phyloP scores from a whole-genome alignment of 2,329 filamentous ascomycete genomes.

The Beauveria rudraprayagi region DNA sequence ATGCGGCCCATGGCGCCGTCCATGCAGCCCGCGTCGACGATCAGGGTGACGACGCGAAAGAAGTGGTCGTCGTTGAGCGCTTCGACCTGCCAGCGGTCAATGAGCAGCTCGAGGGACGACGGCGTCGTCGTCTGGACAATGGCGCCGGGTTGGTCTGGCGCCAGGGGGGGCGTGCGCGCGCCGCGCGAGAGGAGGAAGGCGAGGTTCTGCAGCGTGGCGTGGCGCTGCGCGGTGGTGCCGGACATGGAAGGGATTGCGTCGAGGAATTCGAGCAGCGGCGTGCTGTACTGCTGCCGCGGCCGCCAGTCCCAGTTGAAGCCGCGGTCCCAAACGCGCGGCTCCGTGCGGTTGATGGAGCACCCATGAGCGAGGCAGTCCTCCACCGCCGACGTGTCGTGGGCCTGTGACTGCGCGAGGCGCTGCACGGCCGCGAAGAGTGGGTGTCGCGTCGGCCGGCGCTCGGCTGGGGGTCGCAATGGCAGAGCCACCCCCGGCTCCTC shows the following conservation, averaged over 20 bases:
- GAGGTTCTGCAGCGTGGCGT: not conserved
- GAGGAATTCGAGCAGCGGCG: constrained; percentile 3
- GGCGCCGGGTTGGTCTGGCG: not conserved
- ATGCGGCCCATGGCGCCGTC: constrained; percentile 3
- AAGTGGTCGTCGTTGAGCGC: constrained; percentile 1
- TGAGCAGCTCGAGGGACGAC: constrained; percentile 1
- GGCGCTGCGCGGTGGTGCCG: not conserved
- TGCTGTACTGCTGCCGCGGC: not conserved
- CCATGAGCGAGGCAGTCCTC: not conserved
- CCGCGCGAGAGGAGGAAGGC: not conserved
- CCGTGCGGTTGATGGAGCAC: not conserved
- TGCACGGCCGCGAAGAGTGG: constrained; percentile 1
- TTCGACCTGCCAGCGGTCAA: not conserved
- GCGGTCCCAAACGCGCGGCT: not conserved
- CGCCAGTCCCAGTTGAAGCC: constrained; percentile 8
- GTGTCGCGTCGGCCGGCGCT: not conserved
- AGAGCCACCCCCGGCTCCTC: not conserved
- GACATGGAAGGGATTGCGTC: not conserved
- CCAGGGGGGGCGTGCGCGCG: not conserved
- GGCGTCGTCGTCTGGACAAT: not conserved
- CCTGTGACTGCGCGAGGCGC: not conserved
- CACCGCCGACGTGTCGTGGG: not conserved
- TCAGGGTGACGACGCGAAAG: not conserved
- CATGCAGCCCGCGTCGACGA: constrained; percentile 4
- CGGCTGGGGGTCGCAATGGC: not conserved